Base-by-base conservation (phyloP, 768 basidiomycete species). In the Agaricus subrufescens region DNA sequence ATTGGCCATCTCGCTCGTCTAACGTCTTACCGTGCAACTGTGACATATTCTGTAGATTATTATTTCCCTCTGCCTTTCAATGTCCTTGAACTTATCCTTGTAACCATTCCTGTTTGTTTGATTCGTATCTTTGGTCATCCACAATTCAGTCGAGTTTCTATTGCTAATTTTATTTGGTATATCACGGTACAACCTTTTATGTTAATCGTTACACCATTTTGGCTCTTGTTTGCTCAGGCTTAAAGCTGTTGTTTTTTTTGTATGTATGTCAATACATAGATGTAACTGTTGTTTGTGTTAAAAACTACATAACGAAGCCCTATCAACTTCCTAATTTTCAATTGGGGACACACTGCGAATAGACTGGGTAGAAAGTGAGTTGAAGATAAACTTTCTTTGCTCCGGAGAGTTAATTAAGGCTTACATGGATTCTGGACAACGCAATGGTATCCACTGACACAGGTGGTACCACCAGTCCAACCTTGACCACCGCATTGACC, bases 11-110 rank as follows among this genome's bases (percentile, higher is more conserved):
- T 67, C 25, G 79, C 83, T 23, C 79, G 82, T 29, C 67, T 67
- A 40, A 54, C 65, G 1, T 79, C 80, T 58, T 63, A 70, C 25
- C 63, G 63, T 25, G 66, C 73, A 19, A 72, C 78, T 26, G 50
- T 64, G 23, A 50, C 56, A 4, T 82, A 78, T 57, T 60, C 70
- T 1, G 56, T 58, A 5, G 69, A 72, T 2, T 73, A 76, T 54
- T 64, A 62, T 46, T 85, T 81, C 58, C 81, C 80, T 2, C 70
- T 79, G 4, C 83, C 82, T 0, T 72, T 84, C 64, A 84, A 80
- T 65, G 53, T 84, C 46, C 31, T 81, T 3, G 50, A 54, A 37
- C 4, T 57, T 23, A 12, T 54, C 19, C 34, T 62, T 14, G 47
- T 62, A 15, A 27, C 34, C 1, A 50, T 50, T 29, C 55, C 55